phyloP scores from a whole-genome alignment of 805 yeast genomes.

The Candida palmyrensis region DNA sequence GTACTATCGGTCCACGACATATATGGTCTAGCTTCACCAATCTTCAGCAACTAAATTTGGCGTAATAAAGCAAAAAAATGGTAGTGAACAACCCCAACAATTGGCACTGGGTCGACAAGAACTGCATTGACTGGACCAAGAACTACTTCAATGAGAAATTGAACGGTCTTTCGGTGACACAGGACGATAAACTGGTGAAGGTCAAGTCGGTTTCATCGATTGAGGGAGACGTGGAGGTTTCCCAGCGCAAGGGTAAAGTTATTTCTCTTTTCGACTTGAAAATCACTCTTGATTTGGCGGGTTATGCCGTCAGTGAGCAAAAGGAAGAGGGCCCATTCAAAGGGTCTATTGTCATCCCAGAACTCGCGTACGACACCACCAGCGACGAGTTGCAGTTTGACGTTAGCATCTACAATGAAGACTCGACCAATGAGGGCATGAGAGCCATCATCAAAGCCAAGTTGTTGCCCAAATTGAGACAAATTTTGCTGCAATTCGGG shows the following conservation, averaged over 20 bases:
- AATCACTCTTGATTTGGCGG: slow-evolving; percentile 54
- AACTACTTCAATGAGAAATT: slow-evolving; percentile 65
- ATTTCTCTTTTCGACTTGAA: slow-evolving; percentile 85
- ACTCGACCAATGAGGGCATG: slow-evolving; percentile 43
- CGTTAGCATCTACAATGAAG: slow-evolving; percentile 57
- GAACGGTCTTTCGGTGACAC: slow-evolving; percentile 39
- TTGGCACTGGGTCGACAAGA: slow-evolving; percentile 99
- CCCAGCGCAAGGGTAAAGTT: slow-evolving; percentile 95
- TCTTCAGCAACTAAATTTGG: neutral
- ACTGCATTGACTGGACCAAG: slow-evolving; percentile 89
- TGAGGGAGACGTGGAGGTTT: slow-evolving; percentile 96
- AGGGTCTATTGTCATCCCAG: slow-evolving; percentile 84
- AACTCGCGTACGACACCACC: slow-evolving; percentile 88
- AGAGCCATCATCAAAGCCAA: slow-evolving; percentile 44
- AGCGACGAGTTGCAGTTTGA: slow-evolving; percentile 83
- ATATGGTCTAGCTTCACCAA: neutral
- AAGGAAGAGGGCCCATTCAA: slow-evolving; percentile 33
- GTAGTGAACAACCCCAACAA: slow-evolving; percentile 95
- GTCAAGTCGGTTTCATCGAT: slow-evolving; percentile 50
- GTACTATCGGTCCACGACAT: neutral
- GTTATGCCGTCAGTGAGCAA: slow-evolving; percentile 27
- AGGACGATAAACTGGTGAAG: slow-evolving; percentile 27
- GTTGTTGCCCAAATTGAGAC: slow-evolving; percentile 68
- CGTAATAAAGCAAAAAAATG: slow-evolving; percentile 40
- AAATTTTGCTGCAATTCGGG: slow-evolving; percentile 61